These are phyloP conservation scores for Rhodotorula sp. DNA, from an alignment of 1,284 basidiomycete species.

Conservation along the genomic window DNA sequence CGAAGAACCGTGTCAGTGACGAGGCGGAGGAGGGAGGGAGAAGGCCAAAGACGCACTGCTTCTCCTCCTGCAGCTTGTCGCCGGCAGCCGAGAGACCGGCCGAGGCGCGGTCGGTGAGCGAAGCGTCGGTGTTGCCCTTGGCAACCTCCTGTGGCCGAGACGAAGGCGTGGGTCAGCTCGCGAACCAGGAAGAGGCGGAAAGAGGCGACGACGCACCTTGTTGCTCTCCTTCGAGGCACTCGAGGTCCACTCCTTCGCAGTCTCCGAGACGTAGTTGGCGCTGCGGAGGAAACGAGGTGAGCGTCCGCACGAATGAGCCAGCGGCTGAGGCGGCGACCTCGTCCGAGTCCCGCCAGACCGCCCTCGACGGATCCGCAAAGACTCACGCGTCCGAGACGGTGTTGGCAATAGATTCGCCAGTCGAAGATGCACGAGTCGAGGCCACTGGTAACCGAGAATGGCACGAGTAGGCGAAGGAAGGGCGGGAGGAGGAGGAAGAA, in stretches of 20 bases:
- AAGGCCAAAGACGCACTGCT: slow-evolving; percentile 3
- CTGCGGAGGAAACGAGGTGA: neutral
- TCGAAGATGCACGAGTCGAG: slow-evolving; percentile 20
- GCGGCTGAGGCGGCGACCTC: too few relatives aligned
- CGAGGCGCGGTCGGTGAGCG: slow-evolving; percentile 29
- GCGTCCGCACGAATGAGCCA: neutral
- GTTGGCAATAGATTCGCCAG: slow-evolving; percentile 17
- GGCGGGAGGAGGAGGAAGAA: neutral
- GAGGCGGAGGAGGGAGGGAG: too few relatives aligned
- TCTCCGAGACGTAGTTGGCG: slow-evolving; percentile 24
- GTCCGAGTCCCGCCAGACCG: too few relatives aligned
- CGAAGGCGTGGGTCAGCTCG: neutral
- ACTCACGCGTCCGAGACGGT: slow-evolving; percentile 22
- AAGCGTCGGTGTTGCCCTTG: slow-evolving; percentile 39
- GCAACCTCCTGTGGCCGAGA: slow-evolving; percentile 30
- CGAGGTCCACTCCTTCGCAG: slow-evolving; percentile 14
- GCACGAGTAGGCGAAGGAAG: neutral
- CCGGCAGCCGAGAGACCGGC: slow-evolving; percentile 34
- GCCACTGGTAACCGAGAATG: slow-evolving; percentile 2
- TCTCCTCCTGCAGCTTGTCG: slow-evolving; percentile 38
- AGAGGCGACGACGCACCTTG: slow-evolving; percentile 8
- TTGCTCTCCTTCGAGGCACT: slow-evolving; percentile 25
- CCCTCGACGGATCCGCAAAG: too few relatives aligned
- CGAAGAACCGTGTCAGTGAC: neutral
- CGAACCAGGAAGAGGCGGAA: neutral